Evolutionary conservation across 1,139 yeast genomes (phyloP), one percentile per base, ranked within the genome.

Genomic region (Kurtzmaniella natalensis): DNA sequence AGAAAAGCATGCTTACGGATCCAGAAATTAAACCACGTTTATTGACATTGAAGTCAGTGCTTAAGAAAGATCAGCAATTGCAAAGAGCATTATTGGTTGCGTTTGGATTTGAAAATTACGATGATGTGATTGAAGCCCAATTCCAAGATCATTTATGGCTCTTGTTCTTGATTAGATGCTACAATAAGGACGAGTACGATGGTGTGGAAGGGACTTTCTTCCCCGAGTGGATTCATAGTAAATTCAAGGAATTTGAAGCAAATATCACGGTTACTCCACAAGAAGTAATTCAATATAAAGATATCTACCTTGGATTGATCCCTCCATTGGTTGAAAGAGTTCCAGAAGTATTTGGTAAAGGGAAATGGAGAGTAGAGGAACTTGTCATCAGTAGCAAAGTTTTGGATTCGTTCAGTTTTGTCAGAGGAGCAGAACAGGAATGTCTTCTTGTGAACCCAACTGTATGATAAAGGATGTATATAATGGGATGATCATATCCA

Each of bases 281-380:
- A 11, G 87, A 81, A 42, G 72, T 79, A 3, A 41, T 70, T 15
- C 82, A 77, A 38, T 78, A 68, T 50, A 58, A 69, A 43, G 70
- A 67, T 2, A 53, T 80, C 28, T 80, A 80, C 50, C 72, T 72
- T 36, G 62, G 71, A 1, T 59, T 81, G 30, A 72, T 81, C 36
- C 81, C 83, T 10, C 68, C 64, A 2, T 53, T 81, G 35, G 55
- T 69, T 10, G 50, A 61, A 28, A 67, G 70, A 22, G 74, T 78
- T 3, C 89, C 89, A 2, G 86, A 78, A 43, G 68, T 81, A 1
- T 81, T 68, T 46, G 63, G 59, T 17, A 57, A 53, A 30, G 89
- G 88, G 5, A 68, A 70, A 23, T 81, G 89, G 87, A 67, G 77
- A 2, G 71, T 81, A 5, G 72, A 74, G 37, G 72, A 68, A 39